Base-by-base conservation (phyloP, 108 stramenopile species). In the Aurantiochytrium sp. region DNA sequence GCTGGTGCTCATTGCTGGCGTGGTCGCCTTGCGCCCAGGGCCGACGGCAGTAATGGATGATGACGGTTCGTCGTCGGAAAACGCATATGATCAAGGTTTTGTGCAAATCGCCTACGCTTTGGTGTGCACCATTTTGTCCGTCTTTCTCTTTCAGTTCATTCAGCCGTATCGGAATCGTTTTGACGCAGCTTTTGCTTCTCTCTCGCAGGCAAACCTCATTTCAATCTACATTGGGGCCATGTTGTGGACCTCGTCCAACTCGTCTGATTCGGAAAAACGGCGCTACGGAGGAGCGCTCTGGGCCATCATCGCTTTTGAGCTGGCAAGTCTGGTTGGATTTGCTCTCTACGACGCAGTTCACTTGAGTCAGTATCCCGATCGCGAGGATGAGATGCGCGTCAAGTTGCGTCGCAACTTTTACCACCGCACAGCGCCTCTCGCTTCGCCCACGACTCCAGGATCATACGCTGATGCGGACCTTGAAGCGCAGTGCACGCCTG, bases 341-440 rank as follows among this genome's bases (percentile, higher is more conserved):
- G 19, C 76, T 23, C 16, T 83, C 2, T 83, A 83, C 51, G 76
- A 83, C 51, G 28, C 28, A 6, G n/a, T 83, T 55, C 76, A 83
- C 49, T 23, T 83, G 49, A 53, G 18, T 16, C 76, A 83, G 28
- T 83, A 83, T 35, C 76, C 76, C 19, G 76, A 83, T 35, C 19
- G 76, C 6, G 76, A 83, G 76, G 76, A 83, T 23, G 76, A 83
- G 51, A 83, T 83, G 76, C 76, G 76, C 76, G 76, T 83, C 19
- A 83, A 83, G 5, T 12, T 83, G 76, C 45, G 51, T 12, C 76
- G 76, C 19, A 83, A 83, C 23, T 83, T 53, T 23, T 83, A 83
- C 28, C 76, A 83, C 4, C 19, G 76, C 45, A 83, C 51, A 42
- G 64, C 64, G 64, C 64, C 8, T 8, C 21, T 69, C 2, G 25